A percentile compares a stretch with the other conserved stretches of the same genome.
Conservation (phyloP, 768 basidiomycete species). For the Russula sp. region DNA sequence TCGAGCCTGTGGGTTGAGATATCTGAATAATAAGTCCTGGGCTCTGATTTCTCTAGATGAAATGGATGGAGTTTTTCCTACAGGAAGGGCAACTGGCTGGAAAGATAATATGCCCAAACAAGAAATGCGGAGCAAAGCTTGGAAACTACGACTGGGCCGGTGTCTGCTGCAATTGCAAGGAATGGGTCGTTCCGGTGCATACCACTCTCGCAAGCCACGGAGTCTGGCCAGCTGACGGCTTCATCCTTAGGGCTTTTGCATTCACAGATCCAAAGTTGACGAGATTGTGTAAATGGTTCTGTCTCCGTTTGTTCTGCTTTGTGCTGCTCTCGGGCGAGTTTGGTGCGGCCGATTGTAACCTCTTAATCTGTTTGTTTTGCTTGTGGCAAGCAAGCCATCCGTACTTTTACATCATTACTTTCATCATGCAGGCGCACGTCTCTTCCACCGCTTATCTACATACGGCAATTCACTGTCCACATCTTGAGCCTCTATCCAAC, state of each 20-base stretch:
- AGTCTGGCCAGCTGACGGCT: not conserved
- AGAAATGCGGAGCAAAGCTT: conserved; percentile 83
- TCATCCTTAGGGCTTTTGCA: conserved; percentile 43
- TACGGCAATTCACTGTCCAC: not conserved
- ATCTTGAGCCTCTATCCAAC: not conserved
- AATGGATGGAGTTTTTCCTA: conserved; percentile 90
- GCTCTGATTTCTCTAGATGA: conserved; percentile 43
- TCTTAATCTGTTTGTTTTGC: not conserved
- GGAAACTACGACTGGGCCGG: conserved; percentile 99
- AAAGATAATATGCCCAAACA: conserved; percentile 88
- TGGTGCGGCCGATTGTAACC: not conserved
- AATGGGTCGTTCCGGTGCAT: conserved; percentile 87
- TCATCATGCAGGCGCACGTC: not conserved
- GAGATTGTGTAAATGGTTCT: conserved; percentile 32
- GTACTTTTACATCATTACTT: not conserved
- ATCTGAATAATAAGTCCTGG: not conserved
- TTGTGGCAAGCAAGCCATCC: not conserved
- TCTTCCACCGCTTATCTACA: not conserved
- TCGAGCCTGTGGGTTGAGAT: conserved; percentile 71
- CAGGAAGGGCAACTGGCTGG: conserved; percentile 72
- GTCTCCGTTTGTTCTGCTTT: not conserved
- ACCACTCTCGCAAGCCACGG: not conserved
- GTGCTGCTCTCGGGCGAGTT: not conserved
- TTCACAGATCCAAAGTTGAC: conserved; percentile 47
- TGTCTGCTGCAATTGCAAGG: conserved; percentile 80